A percentile compares a stretch with the other conserved stretches of the same genome.
Conservation (phyloP, 106 monocot genomes). For the Phalaenopsis equestris region DNA sequence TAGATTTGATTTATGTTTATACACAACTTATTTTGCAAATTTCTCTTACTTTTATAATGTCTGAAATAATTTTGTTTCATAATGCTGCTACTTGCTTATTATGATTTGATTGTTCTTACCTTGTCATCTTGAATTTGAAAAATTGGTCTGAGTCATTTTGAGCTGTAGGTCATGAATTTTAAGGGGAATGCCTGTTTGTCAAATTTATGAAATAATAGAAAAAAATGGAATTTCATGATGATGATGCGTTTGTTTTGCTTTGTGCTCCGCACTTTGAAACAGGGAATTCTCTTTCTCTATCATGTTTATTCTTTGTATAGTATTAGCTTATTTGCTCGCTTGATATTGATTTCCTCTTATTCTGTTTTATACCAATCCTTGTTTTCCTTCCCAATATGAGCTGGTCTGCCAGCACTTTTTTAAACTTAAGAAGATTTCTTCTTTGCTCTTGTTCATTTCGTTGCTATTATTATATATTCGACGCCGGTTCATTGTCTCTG, state of each 20-base stretch:
- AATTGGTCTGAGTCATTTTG: neutral
- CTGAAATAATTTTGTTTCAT: neutral
- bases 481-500: neutral
- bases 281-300: neutral
- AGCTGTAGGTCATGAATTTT: neutral
- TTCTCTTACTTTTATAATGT: neutral
- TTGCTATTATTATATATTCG: neutral
- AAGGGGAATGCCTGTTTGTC: neutral
- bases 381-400: neutral
- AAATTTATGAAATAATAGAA: too few relatives aligned
- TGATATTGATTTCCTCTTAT: neutral
- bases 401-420: neutral
- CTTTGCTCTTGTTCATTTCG: neutral
- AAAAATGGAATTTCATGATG: too few relatives aligned
- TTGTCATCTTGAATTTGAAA: neutral
- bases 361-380: neutral
- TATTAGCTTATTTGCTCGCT: neutral
- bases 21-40: neutral
- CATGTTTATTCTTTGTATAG: neutral
- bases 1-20: too few relatives aligned
- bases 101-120: neutral
- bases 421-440: too few relatives aligned
- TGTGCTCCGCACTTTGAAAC: neutral
- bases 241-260: neutral
- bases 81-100: neutral